Conservation (phyloP, 106 monocot genomes). For the Ottelia alismoides region DNA sequence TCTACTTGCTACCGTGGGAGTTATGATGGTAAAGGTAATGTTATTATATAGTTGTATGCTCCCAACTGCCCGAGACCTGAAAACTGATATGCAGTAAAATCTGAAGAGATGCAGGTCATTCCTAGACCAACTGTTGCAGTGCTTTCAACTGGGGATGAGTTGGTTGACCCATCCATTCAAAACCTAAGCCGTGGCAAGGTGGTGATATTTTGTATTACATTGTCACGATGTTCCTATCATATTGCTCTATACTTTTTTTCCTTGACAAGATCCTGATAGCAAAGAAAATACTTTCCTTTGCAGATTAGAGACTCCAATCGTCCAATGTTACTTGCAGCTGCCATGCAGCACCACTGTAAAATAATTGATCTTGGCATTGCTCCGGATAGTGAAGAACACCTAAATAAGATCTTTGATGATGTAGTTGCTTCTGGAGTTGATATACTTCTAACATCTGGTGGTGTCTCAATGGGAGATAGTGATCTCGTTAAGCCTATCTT, state of each 20-base stretch:
- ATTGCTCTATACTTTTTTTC: not conserved
- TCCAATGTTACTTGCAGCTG: constrained; percentile 74
- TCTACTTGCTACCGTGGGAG: constrained; percentile 81
- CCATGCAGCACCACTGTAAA: constrained; percentile 64
- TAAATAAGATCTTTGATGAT: constrained; percentile 30
- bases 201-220: not conserved
- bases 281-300: constrained; percentile 1
- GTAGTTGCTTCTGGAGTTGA: constrained; percentile 49
- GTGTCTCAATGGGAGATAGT: constrained; percentile 92
- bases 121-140: constrained; percentile 64
- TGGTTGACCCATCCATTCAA: constrained; percentile 61
- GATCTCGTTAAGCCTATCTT: constrained; percentile 89
- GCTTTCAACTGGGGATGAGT: constrained; percentile 87
- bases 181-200: constrained; percentile 65
- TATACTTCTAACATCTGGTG: constrained; percentile 86
- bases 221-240: too few relatives aligned
- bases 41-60: too few relatives aligned
- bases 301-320: constrained; percentile 97
- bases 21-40: constrained; percentile 72
- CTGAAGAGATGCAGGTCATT: constrained; percentile 37
- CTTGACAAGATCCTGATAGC: too few relatives aligned
- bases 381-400: constrained; percentile 53
- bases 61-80: too few relatives aligned
- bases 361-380: constrained; percentile 76
- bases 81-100: too few relatives aligned